Base-by-base conservation (phyloP, 73 alveolate genomes). In the Uronychia setigera region DNA sequence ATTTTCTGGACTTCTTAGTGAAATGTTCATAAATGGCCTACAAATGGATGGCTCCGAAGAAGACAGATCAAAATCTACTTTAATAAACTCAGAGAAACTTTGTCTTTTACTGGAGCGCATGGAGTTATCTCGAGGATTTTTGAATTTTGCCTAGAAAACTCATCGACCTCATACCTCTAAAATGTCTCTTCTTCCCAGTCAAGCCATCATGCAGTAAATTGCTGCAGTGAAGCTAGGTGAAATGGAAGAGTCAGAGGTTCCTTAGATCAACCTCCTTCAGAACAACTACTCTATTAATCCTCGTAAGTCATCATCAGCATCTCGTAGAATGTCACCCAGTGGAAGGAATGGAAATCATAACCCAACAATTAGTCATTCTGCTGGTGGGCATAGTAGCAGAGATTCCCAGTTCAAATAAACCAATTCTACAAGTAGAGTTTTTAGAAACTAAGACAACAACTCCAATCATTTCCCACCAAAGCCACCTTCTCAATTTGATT, bases 41-140 rank as follows among this genome's bases (percentile, higher is more conserved):
- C 74, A 26, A n/a, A 19, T 5, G 67, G 67, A 46, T 19, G 67
- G 67, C 67, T 11, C 5, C 19, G 67, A 46, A 46, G 67, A 46
- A 46, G 19, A 46, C 19, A 19, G 19, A 11, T 19, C 67, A 46
- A 46, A 46, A 46, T 5, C 19, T 46, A 46, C 5, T 19, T 19
- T 46, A 11, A 11, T 46, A 19, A 19, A 46, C 67, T 46, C 95
- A 0, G 97, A 93, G 80, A 84, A 67, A 83, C 85, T 93, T 5
- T 75, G 90, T 57, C 60, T 89, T 13, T 35, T 93, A 28, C 87
- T 93, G 1, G 97, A 93, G 84, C 90, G 97, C 78, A 86, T 93
- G 94, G 97, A 93, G 76, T 87, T 92, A 0, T 82, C 95, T 11
- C 33, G 81, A 81, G 93, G 92, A 26, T 85, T 84, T 59, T 30